Evolutionary conservation across 129 eudicot genomes (phyloP).

Genomic region (Dittrichia graveolens): DNA sequence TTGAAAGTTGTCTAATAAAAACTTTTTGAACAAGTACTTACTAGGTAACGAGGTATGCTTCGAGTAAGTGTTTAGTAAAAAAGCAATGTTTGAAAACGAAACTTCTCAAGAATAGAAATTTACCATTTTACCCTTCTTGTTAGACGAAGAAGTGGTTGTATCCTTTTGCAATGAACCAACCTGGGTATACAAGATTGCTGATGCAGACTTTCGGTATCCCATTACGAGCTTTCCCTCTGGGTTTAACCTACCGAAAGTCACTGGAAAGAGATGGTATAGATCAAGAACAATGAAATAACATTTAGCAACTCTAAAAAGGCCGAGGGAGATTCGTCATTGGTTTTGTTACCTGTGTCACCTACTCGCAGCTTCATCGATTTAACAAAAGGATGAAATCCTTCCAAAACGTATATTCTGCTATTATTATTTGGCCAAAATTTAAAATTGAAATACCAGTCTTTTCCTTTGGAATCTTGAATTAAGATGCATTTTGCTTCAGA

Average conservation of each 20-base stretch:
- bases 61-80: neutral
- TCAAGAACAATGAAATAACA: neutral
- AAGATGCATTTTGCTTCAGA: conserved; percentile 56
- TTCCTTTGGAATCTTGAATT: conserved; percentile 64
- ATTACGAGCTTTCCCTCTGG: conserved; percentile 67
- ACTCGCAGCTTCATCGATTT: conserved; percentile 58
- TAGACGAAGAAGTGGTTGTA: neutral
- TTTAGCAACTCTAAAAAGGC: neutral
- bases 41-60: neutral
- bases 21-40: neutral
- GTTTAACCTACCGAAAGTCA: conserved; percentile 62
- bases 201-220: conserved; percentile 55
- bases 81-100: neutral
- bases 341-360: conserved; percentile 71
- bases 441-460: conserved; percentile 65
- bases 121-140: neutral
- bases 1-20: neutral
- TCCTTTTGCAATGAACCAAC: conserved; percentile 7
- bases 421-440: conserved; percentile 73
- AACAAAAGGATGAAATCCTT: conserved; percentile 67
- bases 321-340: neutral
- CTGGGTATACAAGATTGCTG: conserved; percentile 40
- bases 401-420: conserved; percentile 84
- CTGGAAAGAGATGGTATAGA: conserved; percentile 40
- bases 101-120: no score